Conservation (phyloP, 805 yeast species). For the Saccharomycopsis sp. region DNA sequence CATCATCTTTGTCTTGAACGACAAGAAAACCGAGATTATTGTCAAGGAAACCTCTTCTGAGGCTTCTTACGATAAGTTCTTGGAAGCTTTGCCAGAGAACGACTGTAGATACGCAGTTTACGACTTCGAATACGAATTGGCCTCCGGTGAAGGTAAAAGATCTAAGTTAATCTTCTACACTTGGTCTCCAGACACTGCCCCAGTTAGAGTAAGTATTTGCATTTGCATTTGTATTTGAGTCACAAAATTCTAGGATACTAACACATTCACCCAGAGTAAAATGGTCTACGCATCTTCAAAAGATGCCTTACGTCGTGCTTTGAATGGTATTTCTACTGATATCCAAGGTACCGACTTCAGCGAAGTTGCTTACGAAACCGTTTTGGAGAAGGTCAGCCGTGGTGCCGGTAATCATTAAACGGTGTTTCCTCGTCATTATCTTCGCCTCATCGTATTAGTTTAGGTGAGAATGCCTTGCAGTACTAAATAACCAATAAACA, state of each 20-base stretch:
- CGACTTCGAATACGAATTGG: constrained; percentile 91
- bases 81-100: constrained; percentile 86
- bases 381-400: constrained; percentile 81
- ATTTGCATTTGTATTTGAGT: constrained; percentile 1
- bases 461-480: background rate
- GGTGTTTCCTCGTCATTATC: background rate
- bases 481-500: background rate
- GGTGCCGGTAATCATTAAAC: constrained; percentile 60
- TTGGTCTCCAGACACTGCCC: constrained; percentile 98
- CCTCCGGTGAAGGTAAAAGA: constrained; percentile 91
- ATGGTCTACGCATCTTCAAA: constrained; percentile 99
- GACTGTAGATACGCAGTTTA: constrained; percentile 95
- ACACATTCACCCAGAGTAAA: constrained; percentile 42
- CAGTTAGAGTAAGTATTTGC: constrained; percentile 48
- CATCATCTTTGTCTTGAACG: constrained; percentile 75
- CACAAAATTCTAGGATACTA: background rate
- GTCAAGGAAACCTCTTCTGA: constrained; percentile 80
- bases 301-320: constrained; percentile 95
- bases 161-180: constrained; percentile 64
- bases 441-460: background rate
- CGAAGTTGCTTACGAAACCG: constrained; percentile 92
- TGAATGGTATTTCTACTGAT: constrained; percentile 90
- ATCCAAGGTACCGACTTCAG: constrained; percentile 97
- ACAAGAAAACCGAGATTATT: constrained; percentile 81
- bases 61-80: constrained; percentile 73